Evolutionary conservation across 768 basidiomycete genomes (phyloP), one percentile per base, ranked within the genome.

Genomic region (Mycena maculata): DNA sequence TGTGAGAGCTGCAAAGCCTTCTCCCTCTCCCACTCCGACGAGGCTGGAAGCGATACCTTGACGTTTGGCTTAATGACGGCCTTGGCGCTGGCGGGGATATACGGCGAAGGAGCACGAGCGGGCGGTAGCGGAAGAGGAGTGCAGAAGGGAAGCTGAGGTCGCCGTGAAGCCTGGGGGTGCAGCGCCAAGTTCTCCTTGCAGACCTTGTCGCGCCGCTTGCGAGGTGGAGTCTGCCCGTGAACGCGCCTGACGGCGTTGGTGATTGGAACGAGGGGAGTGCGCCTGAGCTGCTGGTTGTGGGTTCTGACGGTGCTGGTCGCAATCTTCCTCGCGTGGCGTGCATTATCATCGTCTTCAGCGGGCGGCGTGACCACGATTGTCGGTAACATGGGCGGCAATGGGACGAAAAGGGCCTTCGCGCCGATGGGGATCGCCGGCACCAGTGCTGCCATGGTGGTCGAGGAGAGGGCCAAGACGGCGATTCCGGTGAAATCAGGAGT

Each of bases 371-470:
- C 23, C 0, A 58, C 22, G 25, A 58, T 58, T 0, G 27, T 10
- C 1, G 63, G 63, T 1, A 58, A n/a, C 5, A 23, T 9, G 9
- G 23, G 20, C 1, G 55, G 25, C 4, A 6, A 13, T 3, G 55
- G 15, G 2, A 25, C 4, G 1, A 22, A 6, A 13, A 23, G 8
- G 2, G 31, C 23, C 23, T 36, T 44, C 41, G 33, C 15, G 31
- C 10, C 2, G 7, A 42, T 38, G 0, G 63, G 31, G 0, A 15
- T n/a, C 1, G 6, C 41, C 10, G 63, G 49, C 1, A 38, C 15
- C 13, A 65, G 15, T 5, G 48, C 56, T 2, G 56, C 56, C 16
- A 52, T n/a, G 1, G 44, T 23, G 48, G 57, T 65, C 13, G 55
- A 50, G 2, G 47, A 28, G 1, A 65, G 27, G 8, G 27, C 42